phyloP scores from a whole-genome alignment of 768 basidiomycete species.

The Leccinum subgranulosum region DNA sequence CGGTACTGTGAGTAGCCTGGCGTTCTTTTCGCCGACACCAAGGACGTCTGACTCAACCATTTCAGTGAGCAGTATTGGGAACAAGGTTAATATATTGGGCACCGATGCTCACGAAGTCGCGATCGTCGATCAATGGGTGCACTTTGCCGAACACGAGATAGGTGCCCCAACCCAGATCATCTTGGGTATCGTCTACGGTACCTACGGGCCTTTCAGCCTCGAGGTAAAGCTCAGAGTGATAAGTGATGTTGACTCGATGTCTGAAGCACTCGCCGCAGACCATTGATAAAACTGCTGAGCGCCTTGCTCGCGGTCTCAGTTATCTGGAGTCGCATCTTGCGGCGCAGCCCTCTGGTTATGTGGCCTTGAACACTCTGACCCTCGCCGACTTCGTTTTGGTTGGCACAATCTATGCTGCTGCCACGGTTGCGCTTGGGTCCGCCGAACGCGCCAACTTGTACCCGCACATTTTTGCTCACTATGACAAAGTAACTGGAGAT shows the following conservation, averaged over 20 bases:
- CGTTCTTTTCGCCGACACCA: neutral
- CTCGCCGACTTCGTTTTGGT: slow-evolving; percentile 22
- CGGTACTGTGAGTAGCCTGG: slow-evolving; percentile 15
- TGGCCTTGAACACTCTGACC: slow-evolving; percentile 11
- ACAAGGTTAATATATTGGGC: slow-evolving; percentile 5
- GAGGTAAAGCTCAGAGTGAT: neutral
- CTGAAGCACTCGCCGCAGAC: neutral
- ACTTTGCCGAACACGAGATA: slow-evolving; percentile 15
- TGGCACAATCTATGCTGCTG: slow-evolving; percentile 1
- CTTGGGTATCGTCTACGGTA: slow-evolving; percentile 1
- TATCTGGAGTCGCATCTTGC: slow-evolving; percentile 18
- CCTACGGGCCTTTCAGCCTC: neutral
- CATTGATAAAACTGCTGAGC: neutral
- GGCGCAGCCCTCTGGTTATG: slow-evolving; percentile 4
- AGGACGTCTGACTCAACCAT: neutral
- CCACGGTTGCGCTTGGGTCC: slow-evolving; percentile 6
- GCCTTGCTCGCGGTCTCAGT: neutral
- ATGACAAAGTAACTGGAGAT: slow-evolving; percentile 16
- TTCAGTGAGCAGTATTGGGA: slow-evolving; percentile 16
- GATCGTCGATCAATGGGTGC: slow-evolving; percentile 11
- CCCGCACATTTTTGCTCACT: slow-evolving; percentile 17
- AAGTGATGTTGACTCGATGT: neutral
- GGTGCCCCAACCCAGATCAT: neutral
- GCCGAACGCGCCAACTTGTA: slow-evolving; percentile 14
- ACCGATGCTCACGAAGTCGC: slow-evolving; percentile 8